Evolutionary conservation across 2,329 filamentous ascomycete genomes (phyloP), one percentile per base, ranked within the genome.

Genomic region (Keithomyces neogunnii): DNA sequence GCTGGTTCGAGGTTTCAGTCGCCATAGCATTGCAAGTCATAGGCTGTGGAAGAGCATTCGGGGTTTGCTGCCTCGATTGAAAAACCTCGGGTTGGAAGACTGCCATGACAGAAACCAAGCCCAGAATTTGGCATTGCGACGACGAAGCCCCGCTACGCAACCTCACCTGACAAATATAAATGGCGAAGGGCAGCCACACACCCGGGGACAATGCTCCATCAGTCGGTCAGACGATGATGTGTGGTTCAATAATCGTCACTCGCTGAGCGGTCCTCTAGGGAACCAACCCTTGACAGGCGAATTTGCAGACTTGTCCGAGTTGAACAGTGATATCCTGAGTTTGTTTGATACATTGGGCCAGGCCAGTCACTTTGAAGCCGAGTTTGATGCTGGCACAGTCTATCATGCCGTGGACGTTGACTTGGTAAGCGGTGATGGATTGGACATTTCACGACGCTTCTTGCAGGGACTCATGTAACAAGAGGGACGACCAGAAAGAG

Each of bases 381-480:
- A 56, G 1, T 53, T 59, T 1, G 49, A 52, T 1, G 46, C 56
- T 3, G 52, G 54, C 19, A 19, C 19, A 0, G 54, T 55, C 5
- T 52, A 56, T 6, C 53, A 54, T 3, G 53, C 55, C 54, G 3
- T 58, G 56, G 3, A 53, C 5, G 63, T 65, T 28, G 62, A 63
- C 53, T 65, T 62, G 73, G 76, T 78, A 55, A 67, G 65, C 3
- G 71, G 69, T 1, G 73, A 77, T 48, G 76, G 80, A 55, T 61
- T 67, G 5, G 74, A 70, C 5, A 80, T 79, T 57, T 77, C 77
- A 1, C 69, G 65, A 36, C 57, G 61, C 5, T 67, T 68, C 29
- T 29, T 51, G 19, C 63, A 67, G 43, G 64, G 64, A 0, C 43
- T 68, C 5, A 65, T 68, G n/a, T 82, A 80, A 60, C 85, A 7